Percentiles rank a stretch among this genome's conserved stretches.
Conservation (phyloP, 305 asterid species). For the Fraxinus albicans region DNA sequence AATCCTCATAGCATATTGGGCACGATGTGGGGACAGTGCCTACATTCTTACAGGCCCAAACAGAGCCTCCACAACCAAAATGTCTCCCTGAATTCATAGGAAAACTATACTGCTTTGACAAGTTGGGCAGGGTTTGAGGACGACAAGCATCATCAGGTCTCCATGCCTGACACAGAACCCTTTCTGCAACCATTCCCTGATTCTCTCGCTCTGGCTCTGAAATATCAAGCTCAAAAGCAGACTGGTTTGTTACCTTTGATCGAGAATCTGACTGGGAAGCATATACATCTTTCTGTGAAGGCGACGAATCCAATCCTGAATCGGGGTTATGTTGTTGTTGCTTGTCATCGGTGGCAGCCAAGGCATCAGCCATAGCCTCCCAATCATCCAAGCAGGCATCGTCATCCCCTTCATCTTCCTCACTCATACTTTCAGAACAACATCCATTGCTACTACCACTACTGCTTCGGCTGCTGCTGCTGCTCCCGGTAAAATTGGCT, state of each 20-base stretch:
- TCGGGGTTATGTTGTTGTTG: constrained; percentile 34
- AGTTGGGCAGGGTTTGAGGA: constrained; percentile 77
- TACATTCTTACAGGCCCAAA: constrained; percentile 50
- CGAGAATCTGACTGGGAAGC: constrained; percentile 23
- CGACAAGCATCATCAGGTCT: constrained; percentile 77
- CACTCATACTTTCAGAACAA: constrained; percentile 46
- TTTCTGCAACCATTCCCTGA: constrained; percentile 35
- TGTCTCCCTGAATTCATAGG: constrained; percentile 60
- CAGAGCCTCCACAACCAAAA: constrained; percentile 48
- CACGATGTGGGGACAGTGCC: constrained; percentile 56
- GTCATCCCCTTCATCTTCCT: constrained; percentile 60
- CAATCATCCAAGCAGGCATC: constrained; percentile 89
- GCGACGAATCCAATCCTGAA: constrained; percentile 25
- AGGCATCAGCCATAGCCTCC: constrained; percentile 96
- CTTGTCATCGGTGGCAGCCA: constrained; percentile 63
- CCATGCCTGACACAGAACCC: constrained; percentile 63
- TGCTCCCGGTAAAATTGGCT: constrained; percentile 42
- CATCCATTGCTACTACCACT: constrained; percentile 60
- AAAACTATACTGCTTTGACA: constrained; percentile 77
- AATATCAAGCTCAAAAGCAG: constrained; percentile 21
- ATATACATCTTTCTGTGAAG: constrained; percentile 33
- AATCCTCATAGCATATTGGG: constrained; percentile 88
- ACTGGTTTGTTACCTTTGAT: constrained; percentile 16
- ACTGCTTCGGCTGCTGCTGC: constrained; percentile 41
- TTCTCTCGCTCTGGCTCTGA: constrained; percentile 34